These are phyloP conservation scores for Leptodontidium sp. DNA, from an alignment of 2,329 filamentous ascomycete species.

Conservation along the genomic window DNA sequence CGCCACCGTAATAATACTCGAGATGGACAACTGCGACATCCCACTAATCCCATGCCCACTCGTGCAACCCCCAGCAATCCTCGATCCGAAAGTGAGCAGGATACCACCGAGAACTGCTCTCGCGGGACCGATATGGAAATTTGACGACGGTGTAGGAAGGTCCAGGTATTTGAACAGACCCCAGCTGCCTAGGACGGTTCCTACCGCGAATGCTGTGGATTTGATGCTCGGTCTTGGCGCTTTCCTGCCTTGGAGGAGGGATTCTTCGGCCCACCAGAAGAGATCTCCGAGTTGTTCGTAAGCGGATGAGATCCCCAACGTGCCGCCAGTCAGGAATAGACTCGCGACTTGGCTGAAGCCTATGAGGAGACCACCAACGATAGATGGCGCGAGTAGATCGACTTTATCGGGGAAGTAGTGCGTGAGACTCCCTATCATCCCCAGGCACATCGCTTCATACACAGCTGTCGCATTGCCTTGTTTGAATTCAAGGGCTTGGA, in stretches of 20 bases:
- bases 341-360: constrained; percentile 65
- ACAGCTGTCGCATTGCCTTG: constrained; percentile 24
- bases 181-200: constrained; percentile 58
- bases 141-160: constrained; percentile 33
- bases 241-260: constrained; percentile 6
- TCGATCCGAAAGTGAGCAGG: constrained; percentile 65
- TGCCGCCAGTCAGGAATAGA: constrained; percentile 58
- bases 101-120: constrained; percentile 62
- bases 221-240: constrained; percentile 24
- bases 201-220: constrained; percentile 58
- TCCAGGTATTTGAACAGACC: constrained; percentile 22
- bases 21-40: constrained; percentile 66
- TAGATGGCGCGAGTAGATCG: constrained; percentile 32
- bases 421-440: constrained; percentile 22
- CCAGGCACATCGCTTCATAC: constrained; percentile 37
- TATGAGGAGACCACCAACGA: constrained; percentile 64
- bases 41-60: constrained; percentile 75
- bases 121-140: constrained; percentile 46
- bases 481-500: constrained; percentile 29
- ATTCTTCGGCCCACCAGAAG: constrained; percentile 50
- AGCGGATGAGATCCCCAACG: constrained; percentile 67
- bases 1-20: constrained; percentile 68
- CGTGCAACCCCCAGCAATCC: constrained; percentile 71
- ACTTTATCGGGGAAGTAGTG: constrained; percentile 22
- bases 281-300: constrained; percentile 68